These are phyloP conservation scores for Cercospora zeina DNA, from an alignment of 2,329 filamentous ascomycete genomes.

Conservation along the genomic window DNA sequence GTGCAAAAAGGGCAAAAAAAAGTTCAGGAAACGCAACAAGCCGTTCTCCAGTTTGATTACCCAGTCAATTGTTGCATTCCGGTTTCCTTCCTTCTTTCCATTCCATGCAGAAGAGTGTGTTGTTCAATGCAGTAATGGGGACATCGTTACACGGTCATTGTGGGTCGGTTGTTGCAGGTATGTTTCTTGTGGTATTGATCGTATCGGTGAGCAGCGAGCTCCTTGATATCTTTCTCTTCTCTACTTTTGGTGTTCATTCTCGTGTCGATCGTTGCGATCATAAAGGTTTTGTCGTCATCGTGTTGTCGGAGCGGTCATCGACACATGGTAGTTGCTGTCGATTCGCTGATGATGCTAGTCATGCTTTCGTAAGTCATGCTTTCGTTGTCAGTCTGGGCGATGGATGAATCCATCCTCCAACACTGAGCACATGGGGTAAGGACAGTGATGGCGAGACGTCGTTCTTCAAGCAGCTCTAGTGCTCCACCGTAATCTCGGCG, in stretches of 20 bases:
- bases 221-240: conserved; percentile 25
- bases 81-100: conserved; percentile 1
- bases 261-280: conserved; percentile 29
- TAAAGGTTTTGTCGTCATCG: conserved; percentile 23
- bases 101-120: conserved; percentile 3
- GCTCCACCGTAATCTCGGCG: conserved; percentile 65
- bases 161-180: background rate
- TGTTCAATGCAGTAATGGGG: conserved; percentile 6
- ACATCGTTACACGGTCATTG: background rate
- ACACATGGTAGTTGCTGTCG: conserved; percentile 19
- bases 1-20: background rate
- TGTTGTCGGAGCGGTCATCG: conserved; percentile 22
- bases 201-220: conserved; percentile 27
- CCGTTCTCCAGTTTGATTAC: conserved; percentile 1
- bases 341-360: conserved; percentile 28
- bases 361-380: conserved; percentile 29
- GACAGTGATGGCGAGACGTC: conserved; percentile 13
- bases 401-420: background rate
- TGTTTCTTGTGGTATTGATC: conserved; percentile 13
- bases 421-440: conserved; percentile 14
- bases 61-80: background rate
- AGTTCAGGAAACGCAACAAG: background rate
- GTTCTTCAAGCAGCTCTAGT: conserved; percentile 38
- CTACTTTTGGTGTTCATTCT: conserved; percentile 28
- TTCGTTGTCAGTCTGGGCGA: conserved; percentile 14